Evolutionary conservation across 176 grass and related monocot species (phyloP).

Genomic region (Aegilops bicornis): DNA sequence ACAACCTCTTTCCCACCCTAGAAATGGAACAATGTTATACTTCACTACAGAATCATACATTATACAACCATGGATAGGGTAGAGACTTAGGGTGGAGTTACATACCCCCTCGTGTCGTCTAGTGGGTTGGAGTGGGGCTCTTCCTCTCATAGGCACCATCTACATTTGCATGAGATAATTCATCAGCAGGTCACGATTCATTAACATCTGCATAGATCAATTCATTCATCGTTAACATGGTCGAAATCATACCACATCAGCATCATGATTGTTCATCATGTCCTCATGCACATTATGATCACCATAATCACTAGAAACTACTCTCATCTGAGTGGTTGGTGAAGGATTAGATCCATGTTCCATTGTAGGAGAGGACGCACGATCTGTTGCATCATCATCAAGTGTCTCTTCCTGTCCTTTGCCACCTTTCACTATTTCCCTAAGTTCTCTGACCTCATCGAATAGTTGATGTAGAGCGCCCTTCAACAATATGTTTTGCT

Average conservation of each 20-base stretch:
- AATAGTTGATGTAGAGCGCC: not conserved
- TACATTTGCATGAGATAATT: not conserved
- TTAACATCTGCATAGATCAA: not conserved
- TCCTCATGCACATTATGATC: not conserved
- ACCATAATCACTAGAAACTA: not conserved
- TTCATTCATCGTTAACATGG: not conserved
- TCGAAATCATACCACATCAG: not conserved
- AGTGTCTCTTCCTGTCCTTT: not conserved
- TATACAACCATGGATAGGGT: not conserved
- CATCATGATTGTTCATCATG: not conserved
- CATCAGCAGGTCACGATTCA: not conserved
- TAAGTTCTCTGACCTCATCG: not conserved
- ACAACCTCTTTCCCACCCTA: not conserved
- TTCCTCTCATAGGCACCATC: not conserved
- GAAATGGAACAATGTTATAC: not conserved
- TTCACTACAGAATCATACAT: not conserved
- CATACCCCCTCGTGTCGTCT: not conserved
- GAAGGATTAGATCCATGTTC: not conserved
- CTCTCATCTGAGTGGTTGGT: not conserved
- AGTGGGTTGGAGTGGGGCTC: not conserved
- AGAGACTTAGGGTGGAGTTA: too few relatives aligned
- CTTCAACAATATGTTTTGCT: not conserved
- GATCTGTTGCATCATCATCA: not conserved
- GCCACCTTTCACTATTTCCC: not conserved
- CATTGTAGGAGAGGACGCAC: not conserved